Conservation (phyloP, 129 eudicot genomes). For the Logfia minima region DNA sequence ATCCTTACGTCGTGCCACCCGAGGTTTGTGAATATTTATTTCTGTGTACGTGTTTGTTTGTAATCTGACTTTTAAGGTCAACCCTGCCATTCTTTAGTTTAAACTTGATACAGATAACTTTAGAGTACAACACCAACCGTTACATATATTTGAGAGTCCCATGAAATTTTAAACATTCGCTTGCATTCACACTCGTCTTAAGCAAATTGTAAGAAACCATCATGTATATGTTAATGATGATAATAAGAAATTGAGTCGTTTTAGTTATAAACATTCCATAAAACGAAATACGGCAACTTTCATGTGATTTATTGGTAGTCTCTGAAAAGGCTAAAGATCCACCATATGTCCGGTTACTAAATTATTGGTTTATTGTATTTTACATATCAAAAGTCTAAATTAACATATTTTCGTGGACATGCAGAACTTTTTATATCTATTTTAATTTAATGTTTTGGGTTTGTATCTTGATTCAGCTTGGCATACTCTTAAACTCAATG, state of each 20-base stretch:
- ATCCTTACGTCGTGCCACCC: constrained; percentile 57
- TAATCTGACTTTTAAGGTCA: constrained; percentile 6
- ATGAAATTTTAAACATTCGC: background rate
- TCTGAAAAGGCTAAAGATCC: background rate
- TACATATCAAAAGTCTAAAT: background rate
- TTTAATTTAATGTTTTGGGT: constrained; percentile 13
- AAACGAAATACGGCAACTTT: background rate
- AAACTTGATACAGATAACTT: background rate
- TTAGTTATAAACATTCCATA: background rate
- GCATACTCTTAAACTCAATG: constrained; percentile 77
- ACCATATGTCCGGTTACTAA: background rate
- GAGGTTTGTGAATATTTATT: constrained; percentile 40
- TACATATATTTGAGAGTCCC: background rate
- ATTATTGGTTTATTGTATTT: background rate
- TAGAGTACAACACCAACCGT: background rate
- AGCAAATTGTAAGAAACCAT: background rate
- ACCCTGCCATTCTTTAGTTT: background rate
- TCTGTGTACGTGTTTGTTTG: background rate
- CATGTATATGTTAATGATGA: background rate
- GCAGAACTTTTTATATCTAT: background rate
- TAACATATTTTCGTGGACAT: background rate
- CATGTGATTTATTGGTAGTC: background rate
- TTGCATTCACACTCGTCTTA: background rate
- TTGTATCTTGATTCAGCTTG: constrained; percentile 48
- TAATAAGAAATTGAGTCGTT: background rate